Evolutionary conservation across 768 basidiomycete genomes (phyloP).

Genomic region (Pleurotus pulmonarius): DNA sequence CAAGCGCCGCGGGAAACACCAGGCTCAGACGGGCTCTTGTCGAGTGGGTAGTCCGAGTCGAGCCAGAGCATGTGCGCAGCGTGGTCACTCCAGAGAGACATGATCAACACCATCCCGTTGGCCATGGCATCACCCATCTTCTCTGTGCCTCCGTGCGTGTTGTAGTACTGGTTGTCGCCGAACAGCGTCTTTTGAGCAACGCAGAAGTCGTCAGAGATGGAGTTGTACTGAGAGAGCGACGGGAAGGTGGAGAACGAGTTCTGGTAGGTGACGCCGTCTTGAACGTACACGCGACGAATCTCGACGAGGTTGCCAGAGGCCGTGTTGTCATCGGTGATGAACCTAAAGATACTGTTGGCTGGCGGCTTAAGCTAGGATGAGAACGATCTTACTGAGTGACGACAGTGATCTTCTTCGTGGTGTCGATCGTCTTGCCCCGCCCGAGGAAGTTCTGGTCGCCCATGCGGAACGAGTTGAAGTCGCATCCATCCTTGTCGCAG

Average conservation of each 20-base stretch:
- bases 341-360: slow-evolving; percentile 16
- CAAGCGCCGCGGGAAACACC: slow-evolving; percentile 36
- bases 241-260: slow-evolving; percentile 29
- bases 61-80: slow-evolving; percentile 37
- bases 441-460: slow-evolving; percentile 29
- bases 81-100: slow-evolving; percentile 37
- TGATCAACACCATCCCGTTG: slow-evolving; percentile 31
- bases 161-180: slow-evolving; percentile 20
- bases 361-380: no score
- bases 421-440: slow-evolving; percentile 35
- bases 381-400: slow-evolving; percentile 18
- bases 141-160: slow-evolving; percentile 23
- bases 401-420: slow-evolving; percentile 32
- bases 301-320: slow-evolving; percentile 3
- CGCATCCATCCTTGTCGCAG: slow-evolving; percentile 43
- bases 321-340: slow-evolving; percentile 28
- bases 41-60: slow-evolving; percentile 30
- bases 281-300: slow-evolving; percentile 33
- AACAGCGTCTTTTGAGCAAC: slow-evolving; percentile 28
- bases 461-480: slow-evolving; percentile 31
- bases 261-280: slow-evolving; percentile 32
- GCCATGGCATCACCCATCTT: slow-evolving; percentile 19
- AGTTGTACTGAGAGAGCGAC: slow-evolving; percentile 26
- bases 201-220: slow-evolving; percentile 34
- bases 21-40: slow-evolving; percentile 16